Conservation (phyloP, 352 stramenopile species). For the Thalassiosira exigua region DNA sequence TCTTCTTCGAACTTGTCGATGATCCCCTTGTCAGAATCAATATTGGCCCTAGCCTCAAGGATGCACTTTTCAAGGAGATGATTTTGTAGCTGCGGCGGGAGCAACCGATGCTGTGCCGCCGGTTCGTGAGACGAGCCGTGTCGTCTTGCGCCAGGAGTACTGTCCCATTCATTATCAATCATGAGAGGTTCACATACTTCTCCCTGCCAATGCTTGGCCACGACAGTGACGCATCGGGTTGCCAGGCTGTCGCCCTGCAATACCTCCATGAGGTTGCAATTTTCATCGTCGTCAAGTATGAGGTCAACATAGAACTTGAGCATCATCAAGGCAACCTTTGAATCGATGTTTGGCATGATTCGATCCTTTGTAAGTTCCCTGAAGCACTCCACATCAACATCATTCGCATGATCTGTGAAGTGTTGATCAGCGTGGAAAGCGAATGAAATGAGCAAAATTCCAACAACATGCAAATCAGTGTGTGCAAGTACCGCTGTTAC, state of each 20-base stretch:
- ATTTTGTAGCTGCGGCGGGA: constrained; percentile 49
- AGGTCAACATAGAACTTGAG: constrained; percentile 54
- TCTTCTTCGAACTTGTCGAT: constrained; percentile 13
- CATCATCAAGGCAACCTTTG: constrained; percentile 56
- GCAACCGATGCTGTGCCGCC: constrained; percentile 37
- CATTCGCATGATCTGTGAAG: constrained; percentile 42
- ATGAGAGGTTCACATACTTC: constrained; percentile 52
- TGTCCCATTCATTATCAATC: constrained; percentile 41
- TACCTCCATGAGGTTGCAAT: constrained; percentile 55
- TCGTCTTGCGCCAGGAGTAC: background rate
- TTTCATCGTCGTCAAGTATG: constrained; percentile 42
- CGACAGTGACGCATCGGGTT: constrained; percentile 41
- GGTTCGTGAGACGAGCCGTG: constrained; percentile 25
- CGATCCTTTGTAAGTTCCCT: constrained; percentile 47
- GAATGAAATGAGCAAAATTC: too few relatives aligned
- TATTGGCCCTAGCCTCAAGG: constrained; percentile 40
- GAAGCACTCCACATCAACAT: constrained; percentile 60
- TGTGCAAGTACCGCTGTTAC: too few relatives aligned
- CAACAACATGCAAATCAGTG: too few relatives aligned
- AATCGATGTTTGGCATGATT: constrained; percentile 51
- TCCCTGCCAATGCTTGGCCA: constrained; percentile 44
- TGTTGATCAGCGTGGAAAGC: too few relatives aligned
- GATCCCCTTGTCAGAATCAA: constrained; percentile 29
- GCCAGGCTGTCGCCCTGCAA: constrained; percentile 42
- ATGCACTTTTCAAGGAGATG: constrained; percentile 56